Evolutionary conservation across 2,329 filamentous ascomycete genomes (phyloP).

Genomic region (Xylariaceae sp.): DNA sequence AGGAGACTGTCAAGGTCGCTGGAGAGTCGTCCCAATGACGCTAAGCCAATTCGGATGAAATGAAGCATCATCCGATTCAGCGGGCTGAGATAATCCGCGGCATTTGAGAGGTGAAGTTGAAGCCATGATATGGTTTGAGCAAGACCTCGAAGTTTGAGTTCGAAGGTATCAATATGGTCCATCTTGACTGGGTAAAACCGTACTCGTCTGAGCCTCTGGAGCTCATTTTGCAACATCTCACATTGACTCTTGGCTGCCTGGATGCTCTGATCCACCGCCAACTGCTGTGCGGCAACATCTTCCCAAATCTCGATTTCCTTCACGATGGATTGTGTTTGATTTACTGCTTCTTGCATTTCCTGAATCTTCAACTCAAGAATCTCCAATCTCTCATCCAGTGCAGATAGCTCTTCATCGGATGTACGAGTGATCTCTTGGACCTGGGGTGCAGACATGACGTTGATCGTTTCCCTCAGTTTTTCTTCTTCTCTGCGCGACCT

Average conservation of each 20-base stretch:
- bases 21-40: conserved; percentile 3
- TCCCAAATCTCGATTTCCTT: conserved; percentile 8
- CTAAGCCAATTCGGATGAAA: conserved; percentile 7
- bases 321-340: conserved; percentile 5
- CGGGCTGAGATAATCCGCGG: neutral
- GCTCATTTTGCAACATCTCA: conserved; percentile 1
- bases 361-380: conserved; percentile 6
- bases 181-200: neutral
- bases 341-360: conserved; percentile 6
- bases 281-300: neutral
- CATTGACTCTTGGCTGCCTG: neutral
- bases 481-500: conserved; percentile 8
- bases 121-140: conserved; percentile 6
- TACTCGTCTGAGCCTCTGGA: neutral
- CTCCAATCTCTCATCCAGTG: neutral
- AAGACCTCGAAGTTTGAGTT: conserved; percentile 2
- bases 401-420: neutral
- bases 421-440: neutral
- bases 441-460: neutral
- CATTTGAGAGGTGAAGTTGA: neutral
- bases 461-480: neutral
- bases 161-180: conserved; percentile 4
- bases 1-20: neutral
- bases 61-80: neutral
- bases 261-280: neutral